phyloP scores from a whole-genome alignment of 768 basidiomycete genomes.

The Collybia mongolica region DNA sequence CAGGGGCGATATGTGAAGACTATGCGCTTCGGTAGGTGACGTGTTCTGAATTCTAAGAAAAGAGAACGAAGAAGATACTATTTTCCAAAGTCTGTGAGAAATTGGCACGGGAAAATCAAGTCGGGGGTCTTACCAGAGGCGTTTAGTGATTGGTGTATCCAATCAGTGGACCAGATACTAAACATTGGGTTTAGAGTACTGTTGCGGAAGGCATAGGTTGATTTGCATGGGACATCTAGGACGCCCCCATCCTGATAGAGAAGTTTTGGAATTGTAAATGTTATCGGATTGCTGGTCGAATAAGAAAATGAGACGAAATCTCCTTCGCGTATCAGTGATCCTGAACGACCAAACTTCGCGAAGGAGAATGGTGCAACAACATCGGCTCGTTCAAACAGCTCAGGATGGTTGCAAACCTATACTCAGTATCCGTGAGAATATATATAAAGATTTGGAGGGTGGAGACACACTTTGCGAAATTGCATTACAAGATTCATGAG shows the following conservation, averaged over 20 bases:
- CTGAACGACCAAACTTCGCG: constrained; percentile 75
- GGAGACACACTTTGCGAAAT: constrained; percentile 79
- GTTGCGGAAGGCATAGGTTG: constrained; percentile 45
- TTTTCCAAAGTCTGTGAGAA: background rate
- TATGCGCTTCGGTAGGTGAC: constrained; percentile 64
- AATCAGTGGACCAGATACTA: constrained; percentile 89
- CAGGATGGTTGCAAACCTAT: constrained; percentile 97
- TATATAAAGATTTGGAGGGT: background rate
- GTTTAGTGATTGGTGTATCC: constrained; percentile 69
- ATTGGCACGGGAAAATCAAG: background rate
- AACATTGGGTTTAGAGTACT: constrained; percentile 64
- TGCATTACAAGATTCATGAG: constrained; percentile 99
- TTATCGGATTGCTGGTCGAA: constrained; percentile 86
- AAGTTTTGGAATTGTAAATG: constrained; percentile 70
- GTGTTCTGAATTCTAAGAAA: constrained; percentile 73
- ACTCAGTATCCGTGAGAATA: background rate
- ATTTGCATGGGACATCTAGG: constrained; percentile 56
- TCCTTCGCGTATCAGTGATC: constrained; percentile 84
- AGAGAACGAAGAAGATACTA: constrained; percentile 61
- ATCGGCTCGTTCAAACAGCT: constrained; percentile 96
- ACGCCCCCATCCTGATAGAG: constrained; percentile 80
- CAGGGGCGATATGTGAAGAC: constrained; percentile 57
- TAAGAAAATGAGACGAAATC: constrained; percentile 82
- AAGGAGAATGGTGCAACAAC: constrained; percentile 94
- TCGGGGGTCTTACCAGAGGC: constrained; percentile 49